These are phyloP conservation scores for Boehmeria nivea DNA, from an alignment of 306 rosid species.

Conservation along the genomic window DNA sequence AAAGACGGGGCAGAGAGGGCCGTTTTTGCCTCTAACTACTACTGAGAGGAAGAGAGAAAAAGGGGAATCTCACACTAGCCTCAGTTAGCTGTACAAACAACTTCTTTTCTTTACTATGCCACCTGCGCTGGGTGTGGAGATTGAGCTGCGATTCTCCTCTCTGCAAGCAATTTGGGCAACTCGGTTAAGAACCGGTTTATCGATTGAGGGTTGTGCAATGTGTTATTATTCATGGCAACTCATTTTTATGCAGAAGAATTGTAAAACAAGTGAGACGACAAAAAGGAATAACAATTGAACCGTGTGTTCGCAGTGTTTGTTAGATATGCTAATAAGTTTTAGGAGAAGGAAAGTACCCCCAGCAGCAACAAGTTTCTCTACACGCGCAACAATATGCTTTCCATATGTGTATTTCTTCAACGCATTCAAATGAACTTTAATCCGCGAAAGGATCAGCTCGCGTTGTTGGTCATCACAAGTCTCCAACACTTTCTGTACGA, in stretches of 20 bases:
- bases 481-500: slow-evolving; percentile 93
- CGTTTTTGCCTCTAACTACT: slow-evolving; percentile 30
- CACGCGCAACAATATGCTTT: slow-evolving; percentile 92
- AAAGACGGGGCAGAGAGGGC: slow-evolving; percentile 27
- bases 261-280: too few species aligned
- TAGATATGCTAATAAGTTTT: neutral
- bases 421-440: slow-evolving; percentile 93
- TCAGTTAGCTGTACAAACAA: slow-evolving; percentile 94
- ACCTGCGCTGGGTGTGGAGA: slow-evolving; percentile 62
- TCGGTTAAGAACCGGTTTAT: too few species aligned
- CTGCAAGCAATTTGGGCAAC: slow-evolving; percentile 32
- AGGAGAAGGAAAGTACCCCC: slow-evolving; percentile 55
- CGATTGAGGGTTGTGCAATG: too few species aligned
- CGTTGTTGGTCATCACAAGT: slow-evolving; percentile 96
- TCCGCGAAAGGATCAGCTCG: slow-evolving; percentile 84
- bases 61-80: slow-evolving; percentile 63
- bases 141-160: slow-evolving; percentile 96
- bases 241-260: too few species aligned
- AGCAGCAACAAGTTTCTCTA: slow-evolving; percentile 97
- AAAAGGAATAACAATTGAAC: too few species aligned
- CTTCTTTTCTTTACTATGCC: slow-evolving; percentile 44
- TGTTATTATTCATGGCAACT: too few species aligned
- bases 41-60: slow-evolving; percentile 20
- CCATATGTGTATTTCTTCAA: slow-evolving; percentile 92
- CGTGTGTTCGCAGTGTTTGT: too few species aligned